Percentiles rank a stretch among this genome's conserved stretches.
phyloP scores from a whole-genome alignment of 768 basidiomycete species.

The Myochromella boudieri region DNA sequence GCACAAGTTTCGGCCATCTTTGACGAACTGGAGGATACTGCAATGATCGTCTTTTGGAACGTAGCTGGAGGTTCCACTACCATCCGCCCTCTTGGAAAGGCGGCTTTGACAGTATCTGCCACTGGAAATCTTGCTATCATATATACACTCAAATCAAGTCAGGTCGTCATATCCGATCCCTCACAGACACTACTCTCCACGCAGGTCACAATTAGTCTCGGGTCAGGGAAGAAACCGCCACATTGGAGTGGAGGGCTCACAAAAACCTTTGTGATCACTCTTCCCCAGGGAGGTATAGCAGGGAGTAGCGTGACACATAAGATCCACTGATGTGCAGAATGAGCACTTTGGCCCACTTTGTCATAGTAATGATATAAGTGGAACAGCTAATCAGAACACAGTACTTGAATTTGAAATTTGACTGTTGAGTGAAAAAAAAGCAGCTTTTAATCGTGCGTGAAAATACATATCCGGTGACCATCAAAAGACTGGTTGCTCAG shows the following conservation, averaged over 20 bases:
- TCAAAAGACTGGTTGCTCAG: constrained; percentile 62
- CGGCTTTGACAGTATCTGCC: constrained; percentile 32
- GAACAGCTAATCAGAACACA: too few relatives aligned
- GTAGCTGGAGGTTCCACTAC: constrained; percentile 39
- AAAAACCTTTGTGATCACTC: constrained; percentile 33
- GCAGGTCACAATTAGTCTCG: constrained; percentile 34
- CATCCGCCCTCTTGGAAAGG: constrained; percentile 26
- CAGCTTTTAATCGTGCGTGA: too few relatives aligned
- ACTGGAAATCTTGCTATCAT: constrained; percentile 45
- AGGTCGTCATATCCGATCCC: constrained; percentile 63
- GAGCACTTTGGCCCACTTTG: too few relatives aligned
- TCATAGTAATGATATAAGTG: too few relatives aligned
- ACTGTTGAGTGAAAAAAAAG: too few relatives aligned
- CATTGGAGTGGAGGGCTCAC: constrained; percentile 22
- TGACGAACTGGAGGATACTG: constrained; percentile 38
- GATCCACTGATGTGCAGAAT: too few relatives aligned
- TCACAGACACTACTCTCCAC: constrained; percentile 48
- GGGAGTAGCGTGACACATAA: constrained; percentile 45
- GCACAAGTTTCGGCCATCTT: constrained; percentile 46
- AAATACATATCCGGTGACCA: too few relatives aligned
- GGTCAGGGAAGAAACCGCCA: constrained; percentile 23
- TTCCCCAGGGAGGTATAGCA: constrained; percentile 48
- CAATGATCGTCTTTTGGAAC: constrained; percentile 61
- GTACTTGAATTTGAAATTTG: too few relatives aligned
- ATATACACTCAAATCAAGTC: constrained; percentile 37